phyloP scores from a whole-genome alignment of 2,329 filamentous ascomycete species.

The Tolypocladium endophyticum region DNA sequence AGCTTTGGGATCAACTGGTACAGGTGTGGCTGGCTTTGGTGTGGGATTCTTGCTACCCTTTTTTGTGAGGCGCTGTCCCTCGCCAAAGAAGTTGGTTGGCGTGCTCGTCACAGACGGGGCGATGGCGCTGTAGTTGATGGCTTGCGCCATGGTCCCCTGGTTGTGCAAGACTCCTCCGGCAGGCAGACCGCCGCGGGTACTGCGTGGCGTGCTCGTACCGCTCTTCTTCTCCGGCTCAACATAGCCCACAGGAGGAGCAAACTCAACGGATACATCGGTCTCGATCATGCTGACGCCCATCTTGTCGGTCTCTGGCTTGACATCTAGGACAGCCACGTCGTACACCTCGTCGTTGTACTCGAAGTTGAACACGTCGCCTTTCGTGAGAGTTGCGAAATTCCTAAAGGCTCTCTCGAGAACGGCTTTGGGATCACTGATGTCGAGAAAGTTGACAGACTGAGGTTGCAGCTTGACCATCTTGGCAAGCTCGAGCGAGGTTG shows the following conservation, averaged over 20 bases:
- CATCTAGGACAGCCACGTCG: conserved; percentile 85
- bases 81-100: conserved; percentile 67
- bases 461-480: conserved; percentile 94
- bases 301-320: conserved; percentile 74
- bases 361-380: conserved; percentile 92
- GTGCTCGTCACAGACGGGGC: conserved; percentile 64
- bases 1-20: conserved; percentile 27
- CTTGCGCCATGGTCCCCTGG: conserved; percentile 90
- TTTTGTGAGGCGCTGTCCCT: conserved; percentile 79
- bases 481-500: conserved; percentile 82
- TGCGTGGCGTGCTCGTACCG: conserved; percentile 80
- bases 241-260: conserved; percentile 87
- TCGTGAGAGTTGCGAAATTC: conserved; percentile 87
- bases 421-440: conserved; percentile 94
- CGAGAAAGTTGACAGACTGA: conserved; percentile 85
- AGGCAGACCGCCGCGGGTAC: conserved; percentile 51
- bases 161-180: conserved; percentile 66
- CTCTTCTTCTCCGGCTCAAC: conserved; percentile 72
- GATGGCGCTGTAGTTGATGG: conserved; percentile 93
- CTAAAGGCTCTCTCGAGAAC: conserved; percentile 94
- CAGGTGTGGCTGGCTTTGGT: conserved; percentile 63
- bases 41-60: conserved; percentile 57
- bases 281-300: conserved; percentile 91
- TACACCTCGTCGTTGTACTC: conserved; percentile 92
- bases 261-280: conserved; percentile 93